Evolutionary conservation across 129 eudicot species (phyloP).

Genomic region (Flaveria linearis): DNA sequence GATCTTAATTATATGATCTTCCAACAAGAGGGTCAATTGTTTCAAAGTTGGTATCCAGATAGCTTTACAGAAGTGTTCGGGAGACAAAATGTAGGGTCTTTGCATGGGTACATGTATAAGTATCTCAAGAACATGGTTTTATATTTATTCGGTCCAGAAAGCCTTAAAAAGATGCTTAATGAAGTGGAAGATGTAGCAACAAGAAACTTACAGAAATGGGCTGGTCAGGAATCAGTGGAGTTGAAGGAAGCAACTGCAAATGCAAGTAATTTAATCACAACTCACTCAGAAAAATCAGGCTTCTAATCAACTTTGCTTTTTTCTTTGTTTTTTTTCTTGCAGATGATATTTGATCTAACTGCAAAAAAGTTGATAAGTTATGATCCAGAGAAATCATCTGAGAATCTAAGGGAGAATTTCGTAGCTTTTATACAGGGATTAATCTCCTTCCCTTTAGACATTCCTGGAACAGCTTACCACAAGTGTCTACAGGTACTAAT

Average conservation of each 20-base stretch:
- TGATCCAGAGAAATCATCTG: constrained; percentile 67
- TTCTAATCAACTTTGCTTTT: constrained; percentile 18
- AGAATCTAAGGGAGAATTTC: constrained; percentile 76
- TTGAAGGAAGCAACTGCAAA: constrained; percentile 75
- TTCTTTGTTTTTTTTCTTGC: constrained; percentile 28
- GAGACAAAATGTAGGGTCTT: constrained; percentile 84
- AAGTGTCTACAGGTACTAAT: constrained; percentile 74
- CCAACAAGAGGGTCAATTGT: constrained; percentile 81
- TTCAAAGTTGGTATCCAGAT: constrained; percentile 94
- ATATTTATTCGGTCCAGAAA: constrained; percentile 78
- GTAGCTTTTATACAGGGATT: constrained; percentile 83
- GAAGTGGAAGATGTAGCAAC: constrained; percentile 67
- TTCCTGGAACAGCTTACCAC: constrained; percentile 98
- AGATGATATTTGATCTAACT: constrained; percentile 93
- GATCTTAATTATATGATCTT: constrained; percentile 77
- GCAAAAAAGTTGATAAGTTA: constrained; percentile 87
- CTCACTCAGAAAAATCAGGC: neutral
- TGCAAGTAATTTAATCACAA: constrained; percentile 38
- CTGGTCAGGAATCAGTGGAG: constrained; percentile 53
- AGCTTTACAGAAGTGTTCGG: constrained; percentile 87
- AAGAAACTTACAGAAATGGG: constrained; percentile 56
- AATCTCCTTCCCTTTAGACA: constrained; percentile 83
- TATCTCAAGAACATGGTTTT: constrained; percentile 92
- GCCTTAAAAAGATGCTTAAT: constrained; percentile 83
- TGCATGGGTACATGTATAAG: constrained; percentile 97